These are phyloP conservation scores for Boletus rubropictus DNA, from an alignment of 768 basidiomycete genomes.

Conservation along the genomic window DNA sequence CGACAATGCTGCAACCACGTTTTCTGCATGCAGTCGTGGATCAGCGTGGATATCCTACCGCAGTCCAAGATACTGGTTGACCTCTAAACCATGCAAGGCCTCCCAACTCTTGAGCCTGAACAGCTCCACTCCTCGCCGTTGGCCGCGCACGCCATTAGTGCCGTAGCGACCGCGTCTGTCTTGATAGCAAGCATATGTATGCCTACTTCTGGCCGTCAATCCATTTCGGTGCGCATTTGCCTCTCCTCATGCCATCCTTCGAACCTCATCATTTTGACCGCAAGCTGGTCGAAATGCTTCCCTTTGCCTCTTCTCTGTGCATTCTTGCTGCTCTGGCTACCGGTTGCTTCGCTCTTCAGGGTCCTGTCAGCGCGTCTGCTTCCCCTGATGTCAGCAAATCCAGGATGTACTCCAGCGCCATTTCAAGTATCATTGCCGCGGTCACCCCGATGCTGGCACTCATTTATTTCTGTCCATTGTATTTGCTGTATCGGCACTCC, in stretches of 20 bases:
- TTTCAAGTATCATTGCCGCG: slow-evolving; percentile 33
- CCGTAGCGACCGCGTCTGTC: slow-evolving; percentile 29
- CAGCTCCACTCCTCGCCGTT: slow-evolving; percentile 23
- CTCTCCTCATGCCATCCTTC: slow-evolving; percentile 11
- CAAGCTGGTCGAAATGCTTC: slow-evolving; percentile 35
- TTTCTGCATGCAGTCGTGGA: slow-evolving; percentile 17
- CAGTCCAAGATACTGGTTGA: slow-evolving; percentile 16
- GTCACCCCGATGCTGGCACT: slow-evolving; percentile 33
- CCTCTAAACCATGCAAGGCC: slow-evolving; percentile 29
- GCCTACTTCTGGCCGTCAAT: slow-evolving; percentile 23
- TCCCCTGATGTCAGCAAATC: slow-evolving; percentile 23
- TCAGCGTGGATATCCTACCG: slow-evolving; percentile 23
- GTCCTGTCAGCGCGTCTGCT: slow-evolving; percentile 6
- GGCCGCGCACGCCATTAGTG: slow-evolving; percentile 28
- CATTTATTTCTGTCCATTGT: slow-evolving; percentile 47
- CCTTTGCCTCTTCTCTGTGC: slow-evolving; percentile 31
- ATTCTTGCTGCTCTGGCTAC: slow-evolving; percentile 32
- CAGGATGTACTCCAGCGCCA: slow-evolving; percentile 33
- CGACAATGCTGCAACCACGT: slow-evolving; percentile 31
- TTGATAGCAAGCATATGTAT: slow-evolving; percentile 27
- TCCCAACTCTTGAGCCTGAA: slow-evolving; percentile 28
- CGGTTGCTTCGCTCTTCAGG: slow-evolving; percentile 29
- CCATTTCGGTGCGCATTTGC: slow-evolving; percentile 27
- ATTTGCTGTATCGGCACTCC: slow-evolving; percentile 45
- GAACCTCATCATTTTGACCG: slow-evolving; percentile 11